Evolutionary conservation across 2,329 filamentous ascomycete genomes (phyloP).

Genomic region (Neonectria ditissima): DNA sequence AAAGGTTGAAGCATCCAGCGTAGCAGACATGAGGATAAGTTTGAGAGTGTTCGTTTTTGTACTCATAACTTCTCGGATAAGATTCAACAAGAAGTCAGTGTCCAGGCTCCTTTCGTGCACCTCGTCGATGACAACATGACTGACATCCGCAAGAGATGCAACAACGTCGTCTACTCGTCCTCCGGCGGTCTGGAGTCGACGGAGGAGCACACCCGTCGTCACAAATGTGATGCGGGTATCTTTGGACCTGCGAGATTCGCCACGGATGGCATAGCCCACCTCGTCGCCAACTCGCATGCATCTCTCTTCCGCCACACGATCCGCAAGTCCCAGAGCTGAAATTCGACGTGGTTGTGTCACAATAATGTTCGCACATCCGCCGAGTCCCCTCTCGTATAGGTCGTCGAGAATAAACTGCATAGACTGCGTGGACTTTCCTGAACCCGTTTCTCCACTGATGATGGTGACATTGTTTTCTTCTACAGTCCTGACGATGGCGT

Average conservation of each 20-base stretch:
- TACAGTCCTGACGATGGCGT: conserved; percentile 82
- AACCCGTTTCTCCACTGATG: conserved; percentile 96
- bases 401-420: conserved; percentile 97
- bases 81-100: conserved; percentile 91
- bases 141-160: conserved; percentile 86
- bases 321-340: conserved; percentile 91
- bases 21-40: conserved; percentile 95
- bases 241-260: conserved; percentile 81
- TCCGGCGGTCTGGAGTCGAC: conserved; percentile 90
- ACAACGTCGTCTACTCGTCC: conserved; percentile 83
- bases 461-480: conserved; percentile 88
- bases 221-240: conserved; percentile 94
- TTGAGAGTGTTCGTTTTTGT: conserved; percentile 83
- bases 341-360: conserved; percentile 97
- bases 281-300: conserved; percentile 86
- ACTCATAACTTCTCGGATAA: conserved; percentile 84
- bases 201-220: conserved; percentile 91
- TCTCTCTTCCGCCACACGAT: conserved; percentile 93
- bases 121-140: conserved; percentile 95
- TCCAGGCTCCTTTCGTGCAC: conserved; percentile 96
- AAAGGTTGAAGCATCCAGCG: conserved; percentile 89
- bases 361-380: conserved; percentile 85
- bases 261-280: conserved; percentile 91
- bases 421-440: conserved; percentile 95
- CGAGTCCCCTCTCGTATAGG: conserved; percentile 80